Conservation (phyloP, 1,284 basidiomycete genomes). For the Acaromyces ingoldii region DNA sequence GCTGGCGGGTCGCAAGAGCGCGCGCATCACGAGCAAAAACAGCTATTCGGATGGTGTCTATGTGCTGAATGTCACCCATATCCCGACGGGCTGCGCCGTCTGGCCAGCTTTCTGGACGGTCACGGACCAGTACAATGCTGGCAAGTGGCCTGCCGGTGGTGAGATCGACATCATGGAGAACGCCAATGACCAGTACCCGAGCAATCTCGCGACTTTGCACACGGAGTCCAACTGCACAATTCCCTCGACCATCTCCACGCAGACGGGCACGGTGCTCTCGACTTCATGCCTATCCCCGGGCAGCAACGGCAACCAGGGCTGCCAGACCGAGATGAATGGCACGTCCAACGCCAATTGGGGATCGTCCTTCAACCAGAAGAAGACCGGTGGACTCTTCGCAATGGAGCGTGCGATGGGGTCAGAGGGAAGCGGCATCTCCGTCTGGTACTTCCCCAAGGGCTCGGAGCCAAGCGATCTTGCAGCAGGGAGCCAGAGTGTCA, state of each 20-base stretch:
- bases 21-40: constrained; percentile 40
- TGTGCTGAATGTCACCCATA: constrained; percentile 42
- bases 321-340: constrained; percentile 37
- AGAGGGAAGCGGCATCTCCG: constrained; percentile 38
- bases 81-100: constrained; percentile 40
- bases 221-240: constrained; percentile 28
- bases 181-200: constrained; percentile 38
- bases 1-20: constrained; percentile 28
- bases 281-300: constrained; percentile 38
- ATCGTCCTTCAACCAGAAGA: constrained; percentile 26
- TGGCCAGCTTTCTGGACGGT: constrained; percentile 51
- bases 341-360: constrained; percentile 31
- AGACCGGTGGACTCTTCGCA: constrained; percentile 41
- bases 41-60: constrained; percentile 42
- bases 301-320: constrained; percentile 27
- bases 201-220: constrained; percentile 36
- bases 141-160: constrained; percentile 39
- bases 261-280: constrained; percentile 26
- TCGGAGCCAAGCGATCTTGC: constrained; percentile 22
- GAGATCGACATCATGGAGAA: constrained; percentile 50
- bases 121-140: constrained; percentile 20
- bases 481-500: constrained; percentile 16
- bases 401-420: constrained; percentile 45
- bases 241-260: constrained; percentile 9
- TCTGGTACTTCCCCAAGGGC: constrained; percentile 42